Conservation (phyloP, 768 basidiomycete genomes). For the Neoboletus brunneissimus region DNA sequence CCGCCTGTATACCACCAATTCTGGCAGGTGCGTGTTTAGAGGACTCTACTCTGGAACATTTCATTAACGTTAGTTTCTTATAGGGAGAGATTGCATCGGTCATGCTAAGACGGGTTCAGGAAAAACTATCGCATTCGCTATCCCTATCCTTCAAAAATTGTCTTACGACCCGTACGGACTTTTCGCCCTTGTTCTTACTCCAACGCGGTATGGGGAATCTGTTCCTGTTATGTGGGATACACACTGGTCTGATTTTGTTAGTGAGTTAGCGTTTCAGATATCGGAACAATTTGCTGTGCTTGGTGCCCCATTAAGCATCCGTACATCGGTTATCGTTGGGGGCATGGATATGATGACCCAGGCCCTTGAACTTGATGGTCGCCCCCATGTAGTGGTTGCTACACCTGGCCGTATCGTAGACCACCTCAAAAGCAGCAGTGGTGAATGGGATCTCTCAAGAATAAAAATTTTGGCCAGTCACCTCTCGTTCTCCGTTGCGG, state of each 20-base stretch:
- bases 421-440: constrained; percentile 70
- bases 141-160: constrained; percentile 90
- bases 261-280: constrained; percentile 96
- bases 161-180: constrained; percentile 91
- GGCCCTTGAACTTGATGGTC: constrained; percentile 77
- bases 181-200: constrained; percentile 89
- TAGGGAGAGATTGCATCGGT: constrained; percentile 94
- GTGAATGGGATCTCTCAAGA: constrained; percentile 79
- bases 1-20: constrained; percentile 85
- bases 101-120: constrained; percentile 98
- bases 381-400: constrained; percentile 92
- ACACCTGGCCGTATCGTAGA: constrained; percentile 96
- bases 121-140: constrained; percentile 95
- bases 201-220: constrained; percentile 68
- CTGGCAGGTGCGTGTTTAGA: constrained; percentile 53
- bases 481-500: not conserved
- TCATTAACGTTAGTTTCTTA: not conserved
- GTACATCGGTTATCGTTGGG: constrained; percentile 88
- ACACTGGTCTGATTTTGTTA: constrained; percentile 30
- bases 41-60: not conserved
- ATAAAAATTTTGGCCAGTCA: constrained; percentile 76
- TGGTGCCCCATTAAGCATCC: constrained; percentile 75
- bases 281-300: constrained; percentile 94
- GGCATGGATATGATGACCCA: constrained; percentile 99
- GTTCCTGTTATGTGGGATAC: not conserved